phyloP scores from a whole-genome alignment of 768 basidiomycete species.

The Leccinum aurantiacum region DNA sequence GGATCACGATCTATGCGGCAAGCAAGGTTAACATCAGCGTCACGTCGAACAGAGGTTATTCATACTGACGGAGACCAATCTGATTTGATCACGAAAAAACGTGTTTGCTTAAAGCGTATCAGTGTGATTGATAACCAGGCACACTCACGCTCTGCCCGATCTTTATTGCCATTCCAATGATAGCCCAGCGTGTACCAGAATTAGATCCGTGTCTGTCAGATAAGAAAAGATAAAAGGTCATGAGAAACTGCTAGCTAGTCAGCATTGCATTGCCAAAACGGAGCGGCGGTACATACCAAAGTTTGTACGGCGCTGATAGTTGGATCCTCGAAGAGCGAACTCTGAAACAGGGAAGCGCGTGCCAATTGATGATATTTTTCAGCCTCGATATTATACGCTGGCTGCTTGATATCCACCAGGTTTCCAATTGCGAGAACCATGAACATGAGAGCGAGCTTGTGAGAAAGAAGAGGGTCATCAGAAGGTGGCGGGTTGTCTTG shows the following conservation, averaged over 20 bases:
- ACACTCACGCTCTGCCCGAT: constrained; percentile 65
- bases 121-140: constrained; percentile 11
- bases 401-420: constrained; percentile 54
- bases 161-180: constrained; percentile 70
- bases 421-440: constrained; percentile 68
- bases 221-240: constrained; percentile 70
- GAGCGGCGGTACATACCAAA: constrained; percentile 43
- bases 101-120: neutral
- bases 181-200: constrained; percentile 64
- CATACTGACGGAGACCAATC: constrained; percentile 68
- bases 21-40: constrained; percentile 10
- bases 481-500: constrained; percentile 41
- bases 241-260: constrained; percentile 49
- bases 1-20: constrained; percentile 58
- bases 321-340: constrained; percentile 65
- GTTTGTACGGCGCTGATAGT: constrained; percentile 68
- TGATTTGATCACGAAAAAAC: constrained; percentile 27
- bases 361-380: constrained; percentile 71
- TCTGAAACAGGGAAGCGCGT: constrained; percentile 62
- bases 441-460: constrained; percentile 62
- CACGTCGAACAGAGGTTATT: neutral
- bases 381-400: constrained; percentile 64
- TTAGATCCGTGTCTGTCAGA: constrained; percentile 66
- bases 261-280: constrained; percentile 32
- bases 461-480: constrained; percentile 55